phyloP scores from a whole-genome alignment of 75 land plant genomes.

The Cunninghamia lanceolata region DNA sequence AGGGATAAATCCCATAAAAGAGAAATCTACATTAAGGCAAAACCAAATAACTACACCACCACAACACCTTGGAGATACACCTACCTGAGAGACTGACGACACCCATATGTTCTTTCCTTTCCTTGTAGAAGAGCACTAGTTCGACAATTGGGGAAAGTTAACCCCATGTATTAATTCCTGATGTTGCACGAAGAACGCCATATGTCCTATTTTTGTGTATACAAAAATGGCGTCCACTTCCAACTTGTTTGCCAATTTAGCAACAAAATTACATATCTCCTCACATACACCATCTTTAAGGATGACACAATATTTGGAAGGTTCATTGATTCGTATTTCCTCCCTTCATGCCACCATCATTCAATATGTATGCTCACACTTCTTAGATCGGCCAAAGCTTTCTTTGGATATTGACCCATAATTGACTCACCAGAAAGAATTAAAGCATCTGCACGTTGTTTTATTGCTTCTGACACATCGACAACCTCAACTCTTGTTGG shows the following conservation, averaged over 20 bases:
- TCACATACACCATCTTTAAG: slow-evolving; percentile 68
- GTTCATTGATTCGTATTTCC: slow-evolving; percentile 49
- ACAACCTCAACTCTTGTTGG: slow-evolving; percentile 98
- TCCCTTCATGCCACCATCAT: slow-evolving; percentile 85
- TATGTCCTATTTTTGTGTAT: slow-evolving; percentile 72
- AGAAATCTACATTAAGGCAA: no score
- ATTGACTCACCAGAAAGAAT: slow-evolving; percentile 98
- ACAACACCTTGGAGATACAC: no score
- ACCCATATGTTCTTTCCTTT: no score
- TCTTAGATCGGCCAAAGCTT: slow-evolving; percentile 77
- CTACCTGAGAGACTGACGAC: no score
- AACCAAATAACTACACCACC: no score
- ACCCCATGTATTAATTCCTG: no score
- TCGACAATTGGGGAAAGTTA: no score
- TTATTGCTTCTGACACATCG: slow-evolving; percentile 91
- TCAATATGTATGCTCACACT: slow-evolving; percentile 85
- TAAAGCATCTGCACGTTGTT: slow-evolving; percentile 87
- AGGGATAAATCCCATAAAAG: no score
- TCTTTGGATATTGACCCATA: no score
- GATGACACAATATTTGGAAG: slow-evolving; percentile 57
- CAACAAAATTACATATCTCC: slow-evolving; percentile 88
- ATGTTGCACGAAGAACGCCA: slow-evolving; percentile 91
- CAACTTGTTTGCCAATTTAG: slow-evolving; percentile 93
- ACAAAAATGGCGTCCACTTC: slow-evolving; percentile 92
- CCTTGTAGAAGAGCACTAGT: no score